These are phyloP conservation scores for Setaria italica DNA, from an alignment of 202 grass and related monocot species.

Conservation along the genomic window DNA sequence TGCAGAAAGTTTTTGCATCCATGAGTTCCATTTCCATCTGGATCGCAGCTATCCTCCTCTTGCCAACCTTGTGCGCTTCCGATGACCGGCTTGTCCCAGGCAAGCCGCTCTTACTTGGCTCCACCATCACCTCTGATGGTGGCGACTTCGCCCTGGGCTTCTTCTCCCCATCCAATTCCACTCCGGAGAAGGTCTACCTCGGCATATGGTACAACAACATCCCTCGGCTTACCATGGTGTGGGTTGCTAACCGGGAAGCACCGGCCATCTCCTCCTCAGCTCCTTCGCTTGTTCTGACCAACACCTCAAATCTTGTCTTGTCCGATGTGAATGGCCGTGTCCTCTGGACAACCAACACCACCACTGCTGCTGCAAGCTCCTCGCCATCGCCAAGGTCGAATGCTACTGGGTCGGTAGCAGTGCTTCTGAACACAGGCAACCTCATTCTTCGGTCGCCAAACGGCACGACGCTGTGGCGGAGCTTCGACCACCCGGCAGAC, in stretches of 20 bases:
- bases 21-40: no score
- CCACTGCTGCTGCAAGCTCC: not conserved
- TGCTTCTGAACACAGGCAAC: slow-evolving; percentile 49
- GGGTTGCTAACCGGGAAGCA: not conserved
- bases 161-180: no score
- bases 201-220: no score
- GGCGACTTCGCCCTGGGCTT: no score
- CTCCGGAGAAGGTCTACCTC: no score
- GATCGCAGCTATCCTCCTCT: no score
- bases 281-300: slow-evolving; percentile 17
- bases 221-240: no score
- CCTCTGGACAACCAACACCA: slow-evolving; percentile 41
- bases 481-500: slow-evolving; percentile 33
- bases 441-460: slow-evolving; percentile 46
- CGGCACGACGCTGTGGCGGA: slow-evolving; percentile 39
- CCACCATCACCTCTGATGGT: no score
- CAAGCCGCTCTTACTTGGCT: no score
- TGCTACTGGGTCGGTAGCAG: not conserved
- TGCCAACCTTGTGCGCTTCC: no score
- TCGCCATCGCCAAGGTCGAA: not conserved
- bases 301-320: slow-evolving; percentile 41
- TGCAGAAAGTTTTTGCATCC: no score
- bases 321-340: not conserved
- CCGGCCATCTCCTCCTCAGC: not conserved
- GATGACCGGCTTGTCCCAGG: no score